Percentiles rank a stretch among this genome's conserved stretches.
Evolutionary conservation across 768 basidiomycete genomes (phyloP).

Genomic region (Auricularia heimuer): DNA sequence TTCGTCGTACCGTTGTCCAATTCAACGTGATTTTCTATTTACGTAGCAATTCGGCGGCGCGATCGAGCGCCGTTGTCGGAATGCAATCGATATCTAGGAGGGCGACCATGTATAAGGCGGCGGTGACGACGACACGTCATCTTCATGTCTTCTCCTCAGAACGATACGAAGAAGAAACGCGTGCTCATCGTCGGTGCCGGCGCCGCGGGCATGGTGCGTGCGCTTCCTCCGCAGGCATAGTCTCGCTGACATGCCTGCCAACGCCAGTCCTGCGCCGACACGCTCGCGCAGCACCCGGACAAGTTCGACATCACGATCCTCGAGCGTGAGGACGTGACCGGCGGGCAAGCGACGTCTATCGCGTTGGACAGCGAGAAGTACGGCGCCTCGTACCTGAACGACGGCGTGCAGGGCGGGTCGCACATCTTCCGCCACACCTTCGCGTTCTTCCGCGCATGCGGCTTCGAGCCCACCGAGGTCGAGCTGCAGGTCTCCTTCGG

Average conservation of each 20-base stretch:
- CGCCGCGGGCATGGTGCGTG: not conserved
- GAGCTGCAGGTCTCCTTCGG: constrained; percentile 30
- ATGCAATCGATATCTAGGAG: no score
- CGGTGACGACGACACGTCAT: not conserved
- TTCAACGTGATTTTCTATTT: no score
- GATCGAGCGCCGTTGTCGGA: no score
- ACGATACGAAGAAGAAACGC: not conserved
- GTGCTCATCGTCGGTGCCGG: not conserved
- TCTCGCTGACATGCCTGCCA: no score
- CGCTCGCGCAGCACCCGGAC: constrained; percentile 23
- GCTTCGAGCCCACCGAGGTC: constrained; percentile 24
- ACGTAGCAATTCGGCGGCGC: no score
- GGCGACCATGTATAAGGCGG: not conserved
- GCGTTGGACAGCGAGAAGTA: constrained; percentile 21
- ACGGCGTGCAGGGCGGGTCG: constrained; percentile 21
- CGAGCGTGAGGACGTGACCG: constrained; percentile 20
- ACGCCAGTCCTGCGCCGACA: constrained; percentile 24
- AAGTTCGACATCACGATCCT: constrained; percentile 23
- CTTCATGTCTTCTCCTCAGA: not conserved
- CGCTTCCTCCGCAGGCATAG: no score
- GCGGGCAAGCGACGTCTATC: constrained; percentile 28
- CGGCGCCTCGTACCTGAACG: constrained; percentile 28
- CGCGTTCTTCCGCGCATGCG: constrained; percentile 25
- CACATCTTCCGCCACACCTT: constrained; percentile 28
- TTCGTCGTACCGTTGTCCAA: no score